Percentiles rank a stretch among this genome's conserved stretches.
Conservation (phyloP, 2,329 filamentous ascomycete species). For the Talaromyces sp. region DNA sequence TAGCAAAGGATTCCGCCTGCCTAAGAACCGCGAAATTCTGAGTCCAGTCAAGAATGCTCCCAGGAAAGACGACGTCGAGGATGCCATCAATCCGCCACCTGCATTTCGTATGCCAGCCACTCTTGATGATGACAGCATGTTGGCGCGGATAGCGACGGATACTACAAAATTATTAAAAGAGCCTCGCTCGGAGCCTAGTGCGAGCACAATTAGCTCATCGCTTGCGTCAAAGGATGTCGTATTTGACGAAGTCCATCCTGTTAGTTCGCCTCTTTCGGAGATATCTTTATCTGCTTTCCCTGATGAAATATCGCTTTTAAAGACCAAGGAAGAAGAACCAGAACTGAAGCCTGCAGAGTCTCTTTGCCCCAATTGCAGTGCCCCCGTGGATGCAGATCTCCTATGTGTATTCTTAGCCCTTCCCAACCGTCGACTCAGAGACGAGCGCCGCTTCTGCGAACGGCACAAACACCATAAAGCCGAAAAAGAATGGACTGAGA, state of each 20-base stretch:
- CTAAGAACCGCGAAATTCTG: neutral
- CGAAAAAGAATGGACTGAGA: conserved; percentile 42
- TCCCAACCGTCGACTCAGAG: conserved; percentile 28
- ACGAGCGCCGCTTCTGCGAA: conserved; percentile 53
- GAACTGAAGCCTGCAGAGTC: conserved; percentile 14
- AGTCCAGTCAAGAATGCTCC: neutral
- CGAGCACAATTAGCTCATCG: conserved; percentile 23
- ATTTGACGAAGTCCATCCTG: conserved; percentile 19
- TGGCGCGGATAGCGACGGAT: neutral
- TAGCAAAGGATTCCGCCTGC: neutral
- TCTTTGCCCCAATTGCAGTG: conserved; percentile 63
- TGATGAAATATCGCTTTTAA: neutral
- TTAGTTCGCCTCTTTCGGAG: conserved; percentile 21
- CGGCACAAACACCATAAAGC: conserved; percentile 57
- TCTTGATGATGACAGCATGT: neutral
- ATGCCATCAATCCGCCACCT: neutral
- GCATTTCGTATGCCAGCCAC: conserved; percentile 6
- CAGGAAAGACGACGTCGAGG: neutral
- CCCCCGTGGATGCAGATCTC: conserved; percentile 50
- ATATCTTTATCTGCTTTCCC: neutral
- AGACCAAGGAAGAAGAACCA: neutral
- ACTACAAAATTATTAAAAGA: conserved; percentile 16
- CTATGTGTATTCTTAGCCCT: conserved; percentile 48
- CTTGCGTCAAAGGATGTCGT: conserved; percentile 17
- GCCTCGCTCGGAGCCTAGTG: conserved; percentile 18